phyloP scores from a whole-genome alignment of 2,329 filamentous ascomycete species.

The Cercospora zeina region DNA sequence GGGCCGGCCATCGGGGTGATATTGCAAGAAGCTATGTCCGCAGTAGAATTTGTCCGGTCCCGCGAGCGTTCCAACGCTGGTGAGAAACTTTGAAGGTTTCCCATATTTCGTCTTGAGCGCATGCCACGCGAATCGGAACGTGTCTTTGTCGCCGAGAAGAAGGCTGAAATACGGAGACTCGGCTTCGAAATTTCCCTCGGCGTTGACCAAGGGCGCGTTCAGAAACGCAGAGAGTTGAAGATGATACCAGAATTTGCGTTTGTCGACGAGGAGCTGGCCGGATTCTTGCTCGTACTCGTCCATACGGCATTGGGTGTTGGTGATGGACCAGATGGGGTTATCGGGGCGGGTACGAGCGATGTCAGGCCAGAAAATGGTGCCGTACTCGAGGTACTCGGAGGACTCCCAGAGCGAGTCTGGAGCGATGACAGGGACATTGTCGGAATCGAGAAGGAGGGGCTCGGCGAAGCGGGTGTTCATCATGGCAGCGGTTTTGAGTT shows the following conservation, averaged over 20 bases:
- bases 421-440: slow-evolving; percentile 41
- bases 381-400: slow-evolving; percentile 34
- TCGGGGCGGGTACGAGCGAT: slow-evolving; percentile 40
- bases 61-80: slow-evolving; percentile 36
- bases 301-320: slow-evolving; percentile 41
- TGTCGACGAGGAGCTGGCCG: slow-evolving; percentile 44
- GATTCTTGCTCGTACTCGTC: slow-evolving; percentile 43
- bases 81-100: slow-evolving; percentile 37
- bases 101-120: slow-evolving; percentile 41
- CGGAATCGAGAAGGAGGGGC: slow-evolving; percentile 42
- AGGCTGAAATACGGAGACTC: slow-evolving; percentile 36
- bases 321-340: slow-evolving; percentile 41
- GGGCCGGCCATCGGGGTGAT: slow-evolving; percentile 38
- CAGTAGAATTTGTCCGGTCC: slow-evolving; percentile 34
- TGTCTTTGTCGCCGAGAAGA: slow-evolving; percentile 45
- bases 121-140: slow-evolving; percentile 42
- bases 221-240: slow-evolving; percentile 43
- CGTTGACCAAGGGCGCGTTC: slow-evolving; percentile 31
- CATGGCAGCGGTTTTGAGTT: slow-evolving; percentile 42
- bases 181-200: slow-evolving; percentile 1
- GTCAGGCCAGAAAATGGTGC: slow-evolving; percentile 44
- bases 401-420: slow-evolving; percentile 39
- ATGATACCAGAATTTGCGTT: slow-evolving; percentile 43
- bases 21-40: slow-evolving; percentile 41
- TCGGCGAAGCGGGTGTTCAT: slow-evolving; percentile 44